phyloP scores from a whole-genome alignment of 768 basidiomycete genomes.

The Kwoniella botswanensis region DNA sequence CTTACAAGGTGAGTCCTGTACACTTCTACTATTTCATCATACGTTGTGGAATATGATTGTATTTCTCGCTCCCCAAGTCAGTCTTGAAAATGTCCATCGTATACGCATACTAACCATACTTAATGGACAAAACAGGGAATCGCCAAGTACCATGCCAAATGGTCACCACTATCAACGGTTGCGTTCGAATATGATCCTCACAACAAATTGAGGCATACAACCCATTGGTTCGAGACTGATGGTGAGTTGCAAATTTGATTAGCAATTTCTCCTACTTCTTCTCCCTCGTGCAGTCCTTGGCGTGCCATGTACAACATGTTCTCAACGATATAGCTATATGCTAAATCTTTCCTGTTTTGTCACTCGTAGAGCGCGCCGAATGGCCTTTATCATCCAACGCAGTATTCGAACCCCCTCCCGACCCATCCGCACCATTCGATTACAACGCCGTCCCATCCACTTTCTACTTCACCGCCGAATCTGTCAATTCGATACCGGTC shows the following conservation, averaged over 20 bases:
- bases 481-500: constrained; percentile 68
- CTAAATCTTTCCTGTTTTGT: background rate
- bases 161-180: constrained; percentile 94
- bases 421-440: constrained; percentile 78
- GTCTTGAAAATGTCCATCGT: too few species aligned
- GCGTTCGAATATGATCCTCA: constrained; percentile 97
- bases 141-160: constrained; percentile 98
- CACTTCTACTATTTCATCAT: background rate
- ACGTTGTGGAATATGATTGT: too few species aligned
- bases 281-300: too few species aligned
- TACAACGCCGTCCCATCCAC: constrained; percentile 83
- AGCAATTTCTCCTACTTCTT: too few species aligned
- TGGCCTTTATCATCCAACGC: constrained; percentile 93
- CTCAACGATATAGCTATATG: background rate
- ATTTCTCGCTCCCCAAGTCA: too few species aligned
- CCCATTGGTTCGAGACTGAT: constrained; percentile 82
- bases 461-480: constrained; percentile 95
- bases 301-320: too few species aligned
- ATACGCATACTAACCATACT: background rate
- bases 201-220: constrained; percentile 94
- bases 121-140: constrained; percentile 69
- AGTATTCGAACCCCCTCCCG: constrained; percentile 75
- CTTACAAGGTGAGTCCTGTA: constrained; percentile 76
- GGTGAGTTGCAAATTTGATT: constrained; percentile 36
- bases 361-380: constrained; percentile 66